Percentiles rank a stretch among this genome's conserved stretches.
These are phyloP conservation scores for Ascochyta koolunga DNA, from an alignment of 2,329 filamentous ascomycete species.

Conservation along the genomic window DNA sequence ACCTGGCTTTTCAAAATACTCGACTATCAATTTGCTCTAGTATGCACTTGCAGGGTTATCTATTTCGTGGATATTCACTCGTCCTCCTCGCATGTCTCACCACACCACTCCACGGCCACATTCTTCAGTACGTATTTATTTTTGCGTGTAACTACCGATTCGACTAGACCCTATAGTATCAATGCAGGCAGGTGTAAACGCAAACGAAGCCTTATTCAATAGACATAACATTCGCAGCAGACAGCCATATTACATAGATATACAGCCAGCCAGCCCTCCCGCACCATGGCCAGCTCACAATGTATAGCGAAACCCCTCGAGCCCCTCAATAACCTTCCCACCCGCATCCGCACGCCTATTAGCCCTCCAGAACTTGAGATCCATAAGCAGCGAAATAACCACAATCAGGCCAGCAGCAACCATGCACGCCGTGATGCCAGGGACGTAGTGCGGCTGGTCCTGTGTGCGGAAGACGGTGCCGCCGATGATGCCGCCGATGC, in stretches of 20 bases:
- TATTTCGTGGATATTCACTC: no score
- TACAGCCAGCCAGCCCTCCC: background rate
- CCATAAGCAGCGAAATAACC: conserved; percentile 38
- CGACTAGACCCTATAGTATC: no score
- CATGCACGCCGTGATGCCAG: conserved; percentile 48
- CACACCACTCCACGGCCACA: no score
- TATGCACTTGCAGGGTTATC: no score
- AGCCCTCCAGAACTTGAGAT: conserved; percentile 41
- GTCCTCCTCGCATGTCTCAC: no score
- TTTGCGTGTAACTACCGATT: no score
- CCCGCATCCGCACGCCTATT: conserved; percentile 49
- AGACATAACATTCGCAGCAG: conserved; percentile 1
- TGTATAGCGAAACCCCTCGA: conserved; percentile 42
- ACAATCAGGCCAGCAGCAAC: conserved; percentile 45
- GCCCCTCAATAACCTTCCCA: conserved; percentile 48
- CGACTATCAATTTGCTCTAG: no score
- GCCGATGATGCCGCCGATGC: conserved; percentile 79
- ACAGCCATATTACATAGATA: background rate
- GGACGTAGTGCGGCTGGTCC: conserved; percentile 45
- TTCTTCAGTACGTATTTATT: no score
- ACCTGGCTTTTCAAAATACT: no score
- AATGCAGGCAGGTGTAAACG: no score
- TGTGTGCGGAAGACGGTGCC: conserved; percentile 69
- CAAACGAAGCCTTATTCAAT: background rate
- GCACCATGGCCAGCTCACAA: conserved; percentile 15